These are phyloP conservation scores for Pichia nakasei DNA, from an alignment of 805 yeast genomes.

Conservation along the genomic window DNA sequence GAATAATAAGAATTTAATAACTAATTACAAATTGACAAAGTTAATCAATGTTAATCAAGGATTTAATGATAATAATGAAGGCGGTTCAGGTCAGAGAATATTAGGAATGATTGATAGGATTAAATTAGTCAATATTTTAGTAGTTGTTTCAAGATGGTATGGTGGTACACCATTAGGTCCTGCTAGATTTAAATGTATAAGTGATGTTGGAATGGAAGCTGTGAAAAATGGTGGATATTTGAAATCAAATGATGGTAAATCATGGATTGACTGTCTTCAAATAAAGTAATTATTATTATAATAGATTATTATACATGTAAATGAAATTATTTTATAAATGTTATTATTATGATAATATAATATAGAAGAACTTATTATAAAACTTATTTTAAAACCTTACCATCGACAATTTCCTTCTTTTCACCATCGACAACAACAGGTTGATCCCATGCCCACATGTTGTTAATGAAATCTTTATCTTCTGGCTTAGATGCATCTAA, in stretches of 20 bases:
- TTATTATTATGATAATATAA: background rate
- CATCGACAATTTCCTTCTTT: constrained; percentile 85
- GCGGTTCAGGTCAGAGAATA: constrained; percentile 60
- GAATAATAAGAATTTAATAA: too few species aligned
- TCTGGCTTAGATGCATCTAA: constrained; percentile 72
- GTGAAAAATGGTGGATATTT: constrained; percentile 31
- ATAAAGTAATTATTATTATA: background rate
- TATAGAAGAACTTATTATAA: background rate
- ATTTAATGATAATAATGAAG: constrained; percentile 61
- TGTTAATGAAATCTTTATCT: constrained; percentile 71
- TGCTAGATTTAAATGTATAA: constrained; percentile 59
- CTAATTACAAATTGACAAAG: too few species aligned
- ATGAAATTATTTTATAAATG: background rate
- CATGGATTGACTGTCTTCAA: constrained; percentile 12
- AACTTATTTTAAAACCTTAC: constrained; percentile 88
- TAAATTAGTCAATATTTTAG: constrained; percentile 43
- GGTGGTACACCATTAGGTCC: constrained; percentile 74
- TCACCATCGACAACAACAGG: constrained; percentile 78
- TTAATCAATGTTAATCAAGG: constrained; percentile 53
- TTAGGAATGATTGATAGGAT: constrained; percentile 44
- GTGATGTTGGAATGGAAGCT: constrained; percentile 46
- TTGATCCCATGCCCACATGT: constrained; percentile 98
- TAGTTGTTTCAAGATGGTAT: constrained; percentile 75
- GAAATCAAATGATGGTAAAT: constrained; percentile 1
- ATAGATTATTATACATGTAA: background rate